A percentile compares a stretch with the other conserved stretches of the same genome.
These are phyloP conservation scores for Lachnellula cervina DNA, from an alignment of 2,329 filamentous ascomycete species.

Conservation along the genomic window DNA sequence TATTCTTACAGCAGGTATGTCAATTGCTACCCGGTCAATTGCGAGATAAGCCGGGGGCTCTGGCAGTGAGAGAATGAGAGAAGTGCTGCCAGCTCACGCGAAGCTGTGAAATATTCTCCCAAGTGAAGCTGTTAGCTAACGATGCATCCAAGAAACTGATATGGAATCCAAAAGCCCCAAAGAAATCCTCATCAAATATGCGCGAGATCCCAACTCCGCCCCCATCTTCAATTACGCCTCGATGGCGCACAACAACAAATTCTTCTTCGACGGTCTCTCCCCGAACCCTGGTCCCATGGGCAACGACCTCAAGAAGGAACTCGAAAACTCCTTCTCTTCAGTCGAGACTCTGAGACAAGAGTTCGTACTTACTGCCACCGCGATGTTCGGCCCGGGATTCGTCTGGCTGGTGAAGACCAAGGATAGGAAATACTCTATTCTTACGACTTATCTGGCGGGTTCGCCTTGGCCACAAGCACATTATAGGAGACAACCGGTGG, in stretches of 20 bases:
- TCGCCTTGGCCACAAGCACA: slow-evolving; percentile 83
- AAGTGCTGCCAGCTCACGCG: too few relatives aligned
- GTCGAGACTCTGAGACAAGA: slow-evolving; percentile 76
- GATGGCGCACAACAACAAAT: slow-evolving; percentile 87
- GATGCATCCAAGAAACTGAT: slow-evolving; percentile 16
- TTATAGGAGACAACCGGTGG: slow-evolving; percentile 60
- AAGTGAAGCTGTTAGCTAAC: slow-evolving; percentile 7
- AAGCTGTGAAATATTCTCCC: too few relatives aligned
- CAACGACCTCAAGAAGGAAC: slow-evolving; percentile 48
- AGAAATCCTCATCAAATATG: slow-evolving; percentile 67
- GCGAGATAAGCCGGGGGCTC: background rate
- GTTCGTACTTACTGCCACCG: slow-evolving; percentile 72
- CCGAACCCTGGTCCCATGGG: slow-evolving; percentile 48
- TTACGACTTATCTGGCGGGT: slow-evolving; percentile 88
- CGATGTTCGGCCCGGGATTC: slow-evolving; percentile 97
- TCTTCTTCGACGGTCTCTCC: slow-evolving; percentile 66
- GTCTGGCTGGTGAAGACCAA: slow-evolving; percentile 76
- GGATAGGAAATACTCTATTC: slow-evolving; percentile 53
- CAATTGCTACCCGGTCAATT: background rate
- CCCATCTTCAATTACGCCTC: slow-evolving; percentile 92
- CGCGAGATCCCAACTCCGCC: slow-evolving; percentile 73
- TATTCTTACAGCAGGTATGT: slow-evolving; percentile 63
- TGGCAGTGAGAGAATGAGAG: too few relatives aligned
- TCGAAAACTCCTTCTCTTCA: slow-evolving; percentile 72
- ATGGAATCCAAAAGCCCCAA: slow-evolving; percentile 39